Evolutionary conservation across 768 basidiomycete genomes (phyloP), one percentile per base, ranked within the genome.

Genomic region (Megacollybia marginata): DNA sequence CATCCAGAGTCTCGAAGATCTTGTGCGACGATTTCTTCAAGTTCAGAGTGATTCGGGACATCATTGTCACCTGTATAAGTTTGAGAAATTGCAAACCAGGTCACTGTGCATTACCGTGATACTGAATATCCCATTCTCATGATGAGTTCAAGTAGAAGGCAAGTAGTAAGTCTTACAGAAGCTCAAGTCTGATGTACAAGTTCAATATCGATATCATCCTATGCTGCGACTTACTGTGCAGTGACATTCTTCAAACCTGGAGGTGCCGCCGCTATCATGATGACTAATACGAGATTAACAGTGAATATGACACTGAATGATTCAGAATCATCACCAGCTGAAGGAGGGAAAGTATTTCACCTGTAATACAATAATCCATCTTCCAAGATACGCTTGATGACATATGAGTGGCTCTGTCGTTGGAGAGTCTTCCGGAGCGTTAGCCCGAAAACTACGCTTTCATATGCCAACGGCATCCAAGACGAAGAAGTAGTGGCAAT

Each of bases 21-120:
- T 40, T 40, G 38, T 18, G 15, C 13, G 38, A 40, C 15, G 15
- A 15, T 18, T 74, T 77, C 62, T 67, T 76, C 9, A 84, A 68
- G 59, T 76, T 78, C 20, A 84, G 70, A 1, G 82, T 83, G 45
- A 85, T 83, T 8, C 83, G 73, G 3, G 80, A 83, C 73, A 83
- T 82, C 78, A 83, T 85, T 0, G 79, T 70, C 10, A 84, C 79
- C 63, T 75, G 57, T 28, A 59, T 16, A 6, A 3, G 23, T 28
- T 28, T 3, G 23, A 6, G 23, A 28, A 28, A 6, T 28, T 28
- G 23, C 23, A 3, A 6, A 28, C 2, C 23, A 28, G 23, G 6
- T 28, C 6, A 6, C 23, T n/a, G 6, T 15, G 38, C 18, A 40
- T 40, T 18, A 40, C 38, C 38, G 38, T 40, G 13, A 40, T 40